Base-by-base conservation (phyloP, 1,284 basidiomycete genomes). In the Pholiota adiposa region DNA sequence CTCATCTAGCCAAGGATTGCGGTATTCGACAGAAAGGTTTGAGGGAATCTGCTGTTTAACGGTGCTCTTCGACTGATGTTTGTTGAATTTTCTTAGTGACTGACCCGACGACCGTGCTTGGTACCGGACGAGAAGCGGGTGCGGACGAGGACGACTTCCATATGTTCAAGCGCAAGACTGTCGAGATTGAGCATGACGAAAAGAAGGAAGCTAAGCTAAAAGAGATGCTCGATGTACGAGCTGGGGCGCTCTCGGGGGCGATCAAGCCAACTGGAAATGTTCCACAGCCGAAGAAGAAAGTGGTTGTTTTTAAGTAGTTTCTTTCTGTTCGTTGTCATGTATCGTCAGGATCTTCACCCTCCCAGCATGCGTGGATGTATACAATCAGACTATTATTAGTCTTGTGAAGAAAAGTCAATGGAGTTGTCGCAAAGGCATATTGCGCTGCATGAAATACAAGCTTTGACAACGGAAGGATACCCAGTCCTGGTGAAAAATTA, bases 81-180 rank as follows among this genome's bases (percentile, higher is more conserved):
- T 36, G 16, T n/a, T 62, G 9, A 54, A 23, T 63, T 65, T 7
- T 21, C 27, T 56, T 12, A 77, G 76, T 63, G 6, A 60, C 67
- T 14, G 69, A 72, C 27, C 66, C 70, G 31, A 65, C 73, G 67
- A 76, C 77, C 0, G 72, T 86, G 19, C 73, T 87, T 3, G 86
- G 83, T 29, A 82, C 80, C 2, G 83, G 83, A 2, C 71, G 70
- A 38, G 81, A 79, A 43, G 85, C 83, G 0, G 93, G 94, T 11
- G 89, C 94, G 1, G 95, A 97, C 70, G 95, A 97, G 75, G 95
- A 97, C 70, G 94, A 97, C 70, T 97, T 96, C 76, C 94, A 96
- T 73, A 81, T 80, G 5, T 82, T 93, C 70, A 88, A 88, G 67
- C 83, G 92, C 44, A 82, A 79, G 62, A 83, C 79, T 52, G 77